A percentile compares a stretch with the other conserved stretches of the same genome.
These are phyloP conservation scores for Colletotrichum scovillei DNA, from an alignment of 2,329 filamentous ascomycete genomes.

Conservation along the genomic window DNA sequence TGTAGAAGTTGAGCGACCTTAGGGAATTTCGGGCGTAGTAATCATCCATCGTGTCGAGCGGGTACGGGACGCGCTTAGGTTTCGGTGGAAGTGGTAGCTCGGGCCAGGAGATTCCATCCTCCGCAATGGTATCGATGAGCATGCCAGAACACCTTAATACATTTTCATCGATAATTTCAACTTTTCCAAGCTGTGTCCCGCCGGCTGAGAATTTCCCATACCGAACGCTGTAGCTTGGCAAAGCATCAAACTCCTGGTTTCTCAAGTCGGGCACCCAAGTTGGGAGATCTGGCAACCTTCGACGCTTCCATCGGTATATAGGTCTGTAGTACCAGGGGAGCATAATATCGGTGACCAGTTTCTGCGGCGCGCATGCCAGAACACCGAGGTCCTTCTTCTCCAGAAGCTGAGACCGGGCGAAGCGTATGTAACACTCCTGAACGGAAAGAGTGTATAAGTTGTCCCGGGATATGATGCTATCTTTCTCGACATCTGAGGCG, in stretches of 20 bases:
- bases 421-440: constrained; percentile 4
- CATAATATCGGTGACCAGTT: background rate
- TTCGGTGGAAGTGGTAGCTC: background rate
- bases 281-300: background rate
- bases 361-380: constrained; percentile 3
- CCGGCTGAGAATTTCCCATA: constrained; percentile 17
- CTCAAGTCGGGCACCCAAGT: constrained; percentile 19
- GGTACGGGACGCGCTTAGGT: background rate
- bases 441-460: constrained; percentile 5
- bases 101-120: background rate
- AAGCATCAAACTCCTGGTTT: background rate
- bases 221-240: constrained; percentile 4
- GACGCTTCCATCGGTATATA: background rate
- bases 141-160: background rate
- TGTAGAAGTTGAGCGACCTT: background rate
- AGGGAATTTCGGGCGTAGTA: background rate
- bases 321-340: constrained; percentile 9
- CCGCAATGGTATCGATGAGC: constrained; percentile 6
- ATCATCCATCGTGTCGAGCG: background rate
- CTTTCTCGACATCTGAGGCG: background rate
- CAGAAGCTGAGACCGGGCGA: constrained; percentile 3
- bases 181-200: background rate
- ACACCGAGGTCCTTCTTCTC: constrained; percentile 3
- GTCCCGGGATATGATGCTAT: constrained; percentile 11
- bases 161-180: background rate